Evolutionary conservation across 2,329 filamentous ascomycete genomes (phyloP), one percentile per base, ranked within the genome.

Genomic region (Niveomyces coronatus): DNA sequence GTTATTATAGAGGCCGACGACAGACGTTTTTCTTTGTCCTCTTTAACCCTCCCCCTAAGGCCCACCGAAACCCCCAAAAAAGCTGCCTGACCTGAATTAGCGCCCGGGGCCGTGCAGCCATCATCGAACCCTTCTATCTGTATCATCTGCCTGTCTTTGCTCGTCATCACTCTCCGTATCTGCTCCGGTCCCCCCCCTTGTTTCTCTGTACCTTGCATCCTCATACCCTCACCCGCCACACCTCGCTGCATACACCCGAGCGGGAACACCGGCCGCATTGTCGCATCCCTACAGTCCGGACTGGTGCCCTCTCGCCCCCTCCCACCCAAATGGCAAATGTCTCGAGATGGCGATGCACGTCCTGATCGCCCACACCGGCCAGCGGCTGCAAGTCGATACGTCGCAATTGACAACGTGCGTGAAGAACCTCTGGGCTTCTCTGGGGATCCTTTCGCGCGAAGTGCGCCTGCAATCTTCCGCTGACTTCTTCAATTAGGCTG

Each of bases 331-430:
- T 50, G 53, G 58, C 63, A 63, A 54, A 71, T 72, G 68, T 65
- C 65, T 67, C 64, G 74, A 70, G 64, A 94, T 94, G 86, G 83
- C 85, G 68, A 76, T 89, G 60, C 79, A 85, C 67, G 80, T 94
- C 63, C 85, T 86, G 69, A 81, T 94, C 58, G 87, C 86, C 72
- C 88, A 94, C 67, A 87, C 84, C 63, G 89, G 89, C 69, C 81
- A 86, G 70, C 81, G 82, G 64, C 73, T 94, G 57, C 72, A 79
- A 59, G 74, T 84, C 59, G 85, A 94, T 64, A 76, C 80, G 49
- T 71, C 79, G 47, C 75, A 78, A 56, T 83, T 89, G 62, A 70
- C 74, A 50, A 82, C 80, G 82, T 86, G 68, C 51, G 77, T 42
- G 10, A 24, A 23, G n/a, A n/a, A n/a, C n/a, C n/a, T 13, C 41